phyloP scores from a whole-genome alignment of 2,329 filamentous ascomycete species.

The Fusarium gaditjirri region DNA sequence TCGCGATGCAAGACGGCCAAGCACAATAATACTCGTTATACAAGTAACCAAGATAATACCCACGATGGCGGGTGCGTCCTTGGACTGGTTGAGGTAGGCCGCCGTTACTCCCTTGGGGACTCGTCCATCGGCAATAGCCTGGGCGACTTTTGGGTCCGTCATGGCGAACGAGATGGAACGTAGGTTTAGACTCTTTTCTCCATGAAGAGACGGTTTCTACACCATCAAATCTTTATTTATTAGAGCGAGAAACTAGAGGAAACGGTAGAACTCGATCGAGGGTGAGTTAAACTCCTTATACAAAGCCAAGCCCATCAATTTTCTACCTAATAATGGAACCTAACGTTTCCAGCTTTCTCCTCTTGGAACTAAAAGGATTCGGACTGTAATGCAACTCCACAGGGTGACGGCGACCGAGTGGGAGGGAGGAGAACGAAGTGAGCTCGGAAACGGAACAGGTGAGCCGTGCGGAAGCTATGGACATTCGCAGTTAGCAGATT shows the following conservation, averaged over 20 bases:
- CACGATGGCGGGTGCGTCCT: slow-evolving; percentile 51
- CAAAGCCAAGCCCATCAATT: background rate
- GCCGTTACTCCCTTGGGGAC: slow-evolving; percentile 50
- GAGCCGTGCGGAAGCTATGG: background rate
- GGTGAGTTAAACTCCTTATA: slow-evolving; percentile 26
- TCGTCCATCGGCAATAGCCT: slow-evolving; percentile 50
- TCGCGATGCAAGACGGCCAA: slow-evolving; percentile 50
- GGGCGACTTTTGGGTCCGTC: slow-evolving; percentile 41
- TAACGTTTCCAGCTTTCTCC: background rate
- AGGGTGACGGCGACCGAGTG: background rate
- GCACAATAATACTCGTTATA: slow-evolving; percentile 50
- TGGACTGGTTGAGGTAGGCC: slow-evolving; percentile 50
- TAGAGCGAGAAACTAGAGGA: background rate
- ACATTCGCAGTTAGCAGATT: background rate
- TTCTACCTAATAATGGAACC: background rate
- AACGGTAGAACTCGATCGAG: background rate
- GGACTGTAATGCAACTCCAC: background rate
- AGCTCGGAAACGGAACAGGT: background rate
- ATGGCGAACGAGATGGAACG: slow-evolving; percentile 22
- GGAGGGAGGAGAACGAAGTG: background rate
- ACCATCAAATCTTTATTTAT: background rate
- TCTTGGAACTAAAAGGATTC: background rate
- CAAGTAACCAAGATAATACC: slow-evolving; percentile 53
- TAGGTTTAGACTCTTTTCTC: background rate
- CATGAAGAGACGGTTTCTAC: background rate